phyloP scores from a whole-genome alignment of 768 basidiomycete species.

The Phaffia tasmanica region DNA sequence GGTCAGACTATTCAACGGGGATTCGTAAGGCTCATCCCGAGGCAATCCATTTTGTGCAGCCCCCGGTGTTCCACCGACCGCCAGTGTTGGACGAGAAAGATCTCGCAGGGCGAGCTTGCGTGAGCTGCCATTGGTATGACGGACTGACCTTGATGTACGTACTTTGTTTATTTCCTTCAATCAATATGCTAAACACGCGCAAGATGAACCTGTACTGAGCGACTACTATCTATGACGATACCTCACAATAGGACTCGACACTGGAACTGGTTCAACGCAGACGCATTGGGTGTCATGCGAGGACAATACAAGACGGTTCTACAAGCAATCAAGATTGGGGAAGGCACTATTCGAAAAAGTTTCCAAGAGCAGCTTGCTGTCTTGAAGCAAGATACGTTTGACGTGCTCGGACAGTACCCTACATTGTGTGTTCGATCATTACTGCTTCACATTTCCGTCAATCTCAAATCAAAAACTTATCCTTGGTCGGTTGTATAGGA shows the following conservation, averaged over 20 bases:
- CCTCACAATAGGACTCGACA: constrained; percentile 28
- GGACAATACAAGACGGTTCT: constrained; percentile 48
- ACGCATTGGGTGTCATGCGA: constrained; percentile 80
- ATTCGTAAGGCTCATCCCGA: constrained; percentile 34
- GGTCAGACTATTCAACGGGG: constrained; percentile 29
- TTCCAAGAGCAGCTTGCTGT: constrained; percentile 72
- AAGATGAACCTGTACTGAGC: not conserved
- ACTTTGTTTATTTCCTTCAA: not conserved
- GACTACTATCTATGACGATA: not conserved
- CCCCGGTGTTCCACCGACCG: constrained; percentile 34
- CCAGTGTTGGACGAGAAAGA: constrained; percentile 32
- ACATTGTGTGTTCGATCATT: constrained; percentile 45
- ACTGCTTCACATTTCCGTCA: no score
- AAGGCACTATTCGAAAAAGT: constrained; percentile 63
- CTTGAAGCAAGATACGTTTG: constrained; percentile 59
- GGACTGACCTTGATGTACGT: constrained; percentile 37
- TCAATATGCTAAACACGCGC: not conserved
- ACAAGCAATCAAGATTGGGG: constrained; percentile 71
- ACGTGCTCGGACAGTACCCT: constrained; percentile 56
- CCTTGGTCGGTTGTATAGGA: constrained; percentile 30
- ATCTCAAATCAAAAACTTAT: no score
- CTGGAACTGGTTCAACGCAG: constrained; percentile 51
- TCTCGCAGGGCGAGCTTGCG: constrained; percentile 31
- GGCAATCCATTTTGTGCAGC: constrained; percentile 36
- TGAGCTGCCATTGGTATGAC: constrained; percentile 36